phyloP scores from a whole-genome alignment of 2,329 filamentous ascomycete species.

The Aspergillus fumigatiaffinis region DNA sequence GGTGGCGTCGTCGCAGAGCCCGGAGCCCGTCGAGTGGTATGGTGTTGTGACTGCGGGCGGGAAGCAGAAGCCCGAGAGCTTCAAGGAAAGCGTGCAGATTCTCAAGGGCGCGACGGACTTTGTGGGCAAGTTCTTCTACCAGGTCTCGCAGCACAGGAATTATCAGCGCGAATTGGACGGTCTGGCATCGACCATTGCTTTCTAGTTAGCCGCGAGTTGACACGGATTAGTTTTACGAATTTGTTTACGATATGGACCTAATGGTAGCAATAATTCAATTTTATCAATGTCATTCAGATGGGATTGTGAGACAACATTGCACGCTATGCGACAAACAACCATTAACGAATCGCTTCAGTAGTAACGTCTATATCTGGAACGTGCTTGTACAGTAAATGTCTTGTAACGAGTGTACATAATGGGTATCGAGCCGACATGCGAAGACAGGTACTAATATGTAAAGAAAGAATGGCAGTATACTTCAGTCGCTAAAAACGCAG shows the following conservation, averaged over 20 bases:
- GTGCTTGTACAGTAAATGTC: neutral
- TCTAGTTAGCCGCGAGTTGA: slow-evolving; percentile 42
- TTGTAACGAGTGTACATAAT: slow-evolving; percentile 2
- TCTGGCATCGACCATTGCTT: slow-evolving; percentile 63
- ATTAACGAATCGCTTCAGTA: neutral
- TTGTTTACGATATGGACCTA: neutral
- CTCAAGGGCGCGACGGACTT: slow-evolving; percentile 66
- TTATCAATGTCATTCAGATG: neutral
- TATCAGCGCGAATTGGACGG: slow-evolving; percentile 72
- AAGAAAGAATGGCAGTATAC: neutral
- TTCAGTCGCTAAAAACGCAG: neutral
- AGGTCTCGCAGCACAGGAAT: slow-evolving; percentile 68
- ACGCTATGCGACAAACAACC: neutral
- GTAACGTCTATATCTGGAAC: neutral
- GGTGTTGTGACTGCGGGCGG: slow-evolving; percentile 68
- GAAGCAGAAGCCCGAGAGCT: slow-evolving; percentile 50
- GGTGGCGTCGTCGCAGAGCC: slow-evolving; percentile 46
- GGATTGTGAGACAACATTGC: neutral
- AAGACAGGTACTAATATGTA: neutral
- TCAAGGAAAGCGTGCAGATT: slow-evolving; percentile 61
- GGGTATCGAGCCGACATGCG: slow-evolving; percentile 2
- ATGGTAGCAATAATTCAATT: neutral
- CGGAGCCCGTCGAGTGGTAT: slow-evolving; percentile 62
- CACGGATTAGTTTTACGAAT: neutral
- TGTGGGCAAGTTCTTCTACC: slow-evolving; percentile 64